These are phyloP conservation scores for Termitomyces sp. DNA, from an alignment of 768 basidiomycete genomes.

Conservation along the genomic window DNA sequence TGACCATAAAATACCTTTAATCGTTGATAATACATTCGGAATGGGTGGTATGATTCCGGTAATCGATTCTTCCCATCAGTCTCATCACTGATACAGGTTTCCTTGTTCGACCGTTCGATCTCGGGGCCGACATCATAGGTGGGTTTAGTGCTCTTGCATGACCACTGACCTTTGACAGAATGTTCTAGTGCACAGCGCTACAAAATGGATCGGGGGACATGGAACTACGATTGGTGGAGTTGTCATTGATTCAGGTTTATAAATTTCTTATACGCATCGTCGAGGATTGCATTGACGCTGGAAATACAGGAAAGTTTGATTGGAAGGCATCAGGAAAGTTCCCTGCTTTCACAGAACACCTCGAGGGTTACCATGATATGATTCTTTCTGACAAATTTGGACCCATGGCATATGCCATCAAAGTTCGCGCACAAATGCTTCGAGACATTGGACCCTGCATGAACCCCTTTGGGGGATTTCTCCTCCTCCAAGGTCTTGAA, in stretches of 20 bases:
- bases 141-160: too few species aligned
- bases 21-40: constrained; percentile 81
- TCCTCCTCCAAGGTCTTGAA: constrained; percentile 76
- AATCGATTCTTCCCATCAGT: constrained; percentile 12
- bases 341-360: constrained; percentile 69
- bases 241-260: constrained; percentile 68
- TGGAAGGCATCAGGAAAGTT: constrained; percentile 67
- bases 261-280: constrained; percentile 8
- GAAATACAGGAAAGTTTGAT: constrained; percentile 59
- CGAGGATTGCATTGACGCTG: too few species aligned
- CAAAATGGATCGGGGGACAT: constrained; percentile 84
- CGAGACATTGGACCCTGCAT: constrained; percentile 65
- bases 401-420: constrained; percentile 56
- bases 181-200: constrained; percentile 62
- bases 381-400: constrained; percentile 68
- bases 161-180: neutral
- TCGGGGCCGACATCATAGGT: constrained; percentile 75
- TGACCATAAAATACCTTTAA: constrained; percentile 65
- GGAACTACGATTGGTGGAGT: constrained; percentile 80
- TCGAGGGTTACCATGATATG: constrained; percentile 75
- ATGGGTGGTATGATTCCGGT: constrained; percentile 45
- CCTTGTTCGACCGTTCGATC: constrained; percentile 63
- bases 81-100: constrained; percentile 38
- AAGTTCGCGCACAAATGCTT: constrained; percentile 58
- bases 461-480: constrained; percentile 73